A percentile compares a stretch with the other conserved stretches of the same genome.
Evolutionary conservation across 768 basidiomycete species (phyloP).

Genomic region (Hemileccinum rubropunctum): DNA sequence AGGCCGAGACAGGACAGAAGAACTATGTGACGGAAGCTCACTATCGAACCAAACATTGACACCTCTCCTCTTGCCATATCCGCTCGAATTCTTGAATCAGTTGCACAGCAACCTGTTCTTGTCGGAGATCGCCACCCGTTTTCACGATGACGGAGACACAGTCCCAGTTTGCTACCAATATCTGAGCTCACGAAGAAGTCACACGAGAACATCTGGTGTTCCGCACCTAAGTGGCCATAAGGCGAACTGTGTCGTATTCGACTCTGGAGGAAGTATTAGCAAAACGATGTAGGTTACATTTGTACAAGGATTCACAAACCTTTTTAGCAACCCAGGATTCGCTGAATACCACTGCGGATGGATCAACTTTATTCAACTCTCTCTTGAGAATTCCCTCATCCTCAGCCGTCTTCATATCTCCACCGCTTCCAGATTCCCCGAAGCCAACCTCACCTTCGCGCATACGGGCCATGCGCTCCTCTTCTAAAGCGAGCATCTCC

Average conservation of each 20-base stretch:
- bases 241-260: constrained; percentile 92
- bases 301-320: constrained; percentile 38
- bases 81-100: constrained; percentile 89
- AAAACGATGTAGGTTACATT: neutral
- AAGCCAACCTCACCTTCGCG: constrained; percentile 65
- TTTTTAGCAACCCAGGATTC: constrained; percentile 96
- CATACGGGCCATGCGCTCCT: constrained; percentile 96
- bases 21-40: constrained; percentile 33
- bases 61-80: constrained; percentile 95
- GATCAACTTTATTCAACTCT: constrained; percentile 93
- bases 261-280: constrained; percentile 38
- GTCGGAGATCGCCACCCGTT: constrained; percentile 93
- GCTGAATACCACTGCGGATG: constrained; percentile 92
- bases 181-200: constrained; percentile 8
- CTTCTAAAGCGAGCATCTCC: constrained; percentile 96
- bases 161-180: constrained; percentile 65
- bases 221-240: constrained; percentile 87
- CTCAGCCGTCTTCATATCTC: constrained; percentile 65
- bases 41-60: constrained; percentile 94
- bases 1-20: neutral
- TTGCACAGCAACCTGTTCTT: constrained; percentile 96
- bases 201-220: constrained; percentile 12
- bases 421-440: constrained; percentile 42
- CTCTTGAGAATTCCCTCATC: constrained; percentile 92
- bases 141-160: constrained; percentile 98